A percentile compares a stretch with the other conserved stretches of the same genome.
Evolutionary conservation across 83 land plant species (phyloP).

Genomic region (Larix sibirica): DNA sequence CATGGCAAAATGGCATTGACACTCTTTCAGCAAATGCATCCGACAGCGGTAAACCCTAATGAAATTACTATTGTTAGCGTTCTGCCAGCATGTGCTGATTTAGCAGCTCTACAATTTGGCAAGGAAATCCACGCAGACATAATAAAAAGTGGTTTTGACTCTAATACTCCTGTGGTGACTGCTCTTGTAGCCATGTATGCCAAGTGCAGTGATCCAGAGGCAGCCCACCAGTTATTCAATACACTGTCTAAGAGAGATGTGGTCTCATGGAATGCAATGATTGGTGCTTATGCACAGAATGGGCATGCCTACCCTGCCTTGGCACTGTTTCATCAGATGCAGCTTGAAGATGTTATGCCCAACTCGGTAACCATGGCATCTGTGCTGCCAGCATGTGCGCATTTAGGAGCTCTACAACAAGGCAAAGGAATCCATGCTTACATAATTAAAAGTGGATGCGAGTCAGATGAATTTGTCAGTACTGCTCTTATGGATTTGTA

Average conservation of each 20-base stretch:
- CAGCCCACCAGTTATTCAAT: neutral
- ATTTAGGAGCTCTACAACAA: neutral
- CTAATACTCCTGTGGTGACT: neutral
- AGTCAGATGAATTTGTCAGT: constrained; percentile 4
- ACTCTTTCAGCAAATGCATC: constrained; percentile 17
- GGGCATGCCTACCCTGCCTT: neutral
- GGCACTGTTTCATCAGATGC: neutral
- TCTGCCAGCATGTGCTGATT: constrained; percentile 23
- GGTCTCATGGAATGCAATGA: neutral
- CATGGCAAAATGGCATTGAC: constrained; percentile 18
- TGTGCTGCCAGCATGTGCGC: neutral
- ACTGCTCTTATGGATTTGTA: constrained; percentile 31
- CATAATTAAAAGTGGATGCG: neutral
- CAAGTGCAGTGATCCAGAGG: neutral
- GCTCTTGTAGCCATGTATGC: neutral
- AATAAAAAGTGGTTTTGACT: neutral
- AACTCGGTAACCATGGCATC: neutral
- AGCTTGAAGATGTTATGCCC: neutral
- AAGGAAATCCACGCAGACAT: neutral
- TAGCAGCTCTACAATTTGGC: neutral
- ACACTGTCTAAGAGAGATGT: neutral
- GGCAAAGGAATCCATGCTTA: neutral
- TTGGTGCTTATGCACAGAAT: neutral
- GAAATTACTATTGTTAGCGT: constrained; percentile 13
- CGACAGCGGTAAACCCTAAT: constrained; percentile 11